Evolutionary conservation across 495 filamentous ascomycete species (phyloP).

Genomic region (Neurospora tetraspora): DNA sequence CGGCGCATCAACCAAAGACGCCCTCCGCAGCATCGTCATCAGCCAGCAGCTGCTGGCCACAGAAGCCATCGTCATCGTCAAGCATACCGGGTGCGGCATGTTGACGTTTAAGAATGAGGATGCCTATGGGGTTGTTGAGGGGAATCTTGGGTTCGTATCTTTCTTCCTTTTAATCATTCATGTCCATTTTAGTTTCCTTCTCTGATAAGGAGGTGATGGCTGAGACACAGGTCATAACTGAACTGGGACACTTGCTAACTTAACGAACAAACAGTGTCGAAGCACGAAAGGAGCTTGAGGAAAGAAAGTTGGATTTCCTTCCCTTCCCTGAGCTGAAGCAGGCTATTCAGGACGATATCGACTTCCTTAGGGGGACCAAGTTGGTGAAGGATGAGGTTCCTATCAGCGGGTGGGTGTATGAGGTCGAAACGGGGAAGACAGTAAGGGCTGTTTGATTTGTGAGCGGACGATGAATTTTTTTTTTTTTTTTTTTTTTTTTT

Average conservation of each 20-base stretch:
- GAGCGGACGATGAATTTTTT: constrained; percentile 3
- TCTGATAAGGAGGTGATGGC: too few relatives aligned
- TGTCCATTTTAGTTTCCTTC: too few relatives aligned
- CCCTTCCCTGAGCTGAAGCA: constrained; percentile 54
- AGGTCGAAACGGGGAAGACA: constrained; percentile 67
- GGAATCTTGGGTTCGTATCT: constrained; percentile 40
- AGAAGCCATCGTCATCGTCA: constrained; percentile 62
- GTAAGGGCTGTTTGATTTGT: constrained; percentile 34
- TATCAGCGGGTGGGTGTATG: constrained; percentile 70
- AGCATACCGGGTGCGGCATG: constrained; percentile 81
- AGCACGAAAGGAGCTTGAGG: constrained; percentile 16
- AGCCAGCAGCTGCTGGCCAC: constrained; percentile 79
- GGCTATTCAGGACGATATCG: constrained; percentile 58
- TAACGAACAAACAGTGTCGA: constrained; percentile 3
- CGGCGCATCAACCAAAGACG: constrained; percentile 57
- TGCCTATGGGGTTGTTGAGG: constrained; percentile 44
- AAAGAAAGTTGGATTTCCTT: constrained; percentile 43
- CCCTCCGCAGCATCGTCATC: constrained; percentile 65
- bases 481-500: neutral
- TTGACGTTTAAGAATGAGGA: constrained; percentile 63
- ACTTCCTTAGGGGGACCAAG: constrained; percentile 47
- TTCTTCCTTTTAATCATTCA: constrained; percentile 1
- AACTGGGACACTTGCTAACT: too few relatives aligned
- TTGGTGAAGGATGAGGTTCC: constrained; percentile 47
- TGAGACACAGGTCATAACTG: too few relatives aligned